These are phyloP conservation scores for Hymenoscyphus fraxineus DNA, from an alignment of 2,329 filamentous ascomycete species.

Conservation along the genomic window DNA sequence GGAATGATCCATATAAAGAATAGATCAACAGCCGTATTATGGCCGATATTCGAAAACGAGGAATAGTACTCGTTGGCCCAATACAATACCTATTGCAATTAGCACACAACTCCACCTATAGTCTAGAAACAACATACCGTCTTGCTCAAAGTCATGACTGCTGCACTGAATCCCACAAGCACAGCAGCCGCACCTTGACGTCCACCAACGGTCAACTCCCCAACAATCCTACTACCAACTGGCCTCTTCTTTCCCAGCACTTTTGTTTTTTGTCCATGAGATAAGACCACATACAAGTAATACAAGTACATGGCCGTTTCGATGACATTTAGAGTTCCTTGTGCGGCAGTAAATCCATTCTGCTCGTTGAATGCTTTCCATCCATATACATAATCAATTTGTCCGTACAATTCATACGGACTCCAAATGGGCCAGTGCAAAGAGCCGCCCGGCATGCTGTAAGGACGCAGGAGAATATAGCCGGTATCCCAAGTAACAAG, in stretches of 20 bases:
- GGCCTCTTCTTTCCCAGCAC: conserved; percentile 30
- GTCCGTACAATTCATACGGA: conserved; percentile 64
- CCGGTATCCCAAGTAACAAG: conserved; percentile 64
- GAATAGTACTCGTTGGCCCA: conserved; percentile 59
- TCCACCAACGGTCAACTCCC: conserved; percentile 49
- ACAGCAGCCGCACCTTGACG: conserved; percentile 50
- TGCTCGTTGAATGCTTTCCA: conserved; percentile 56
- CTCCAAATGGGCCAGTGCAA: conserved; percentile 60
- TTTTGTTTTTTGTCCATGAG: conserved; percentile 35
- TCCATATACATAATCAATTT: conserved; percentile 64
- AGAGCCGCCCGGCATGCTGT: conserved; percentile 62
- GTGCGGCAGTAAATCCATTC: conserved; percentile 63
- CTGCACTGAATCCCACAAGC: conserved; percentile 55
- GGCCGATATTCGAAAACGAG: conserved; percentile 57
- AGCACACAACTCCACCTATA: neutral
- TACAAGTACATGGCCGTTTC: conserved; percentile 57
- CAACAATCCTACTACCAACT: conserved; percentile 42
- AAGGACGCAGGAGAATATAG: conserved; percentile 63
- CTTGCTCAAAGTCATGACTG: conserved; percentile 64
- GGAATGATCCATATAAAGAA: conserved; percentile 61
- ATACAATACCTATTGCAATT: conserved; percentile 28
- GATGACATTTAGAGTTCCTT: conserved; percentile 55
- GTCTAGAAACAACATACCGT: conserved; percentile 60
- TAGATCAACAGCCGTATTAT: conserved; percentile 53
- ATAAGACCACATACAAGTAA: conserved; percentile 54